Evolutionary conservation across 2,329 filamentous ascomycete species (phyloP), one percentile per base, ranked within the genome.

Genomic region (Fusarium musae): DNA sequence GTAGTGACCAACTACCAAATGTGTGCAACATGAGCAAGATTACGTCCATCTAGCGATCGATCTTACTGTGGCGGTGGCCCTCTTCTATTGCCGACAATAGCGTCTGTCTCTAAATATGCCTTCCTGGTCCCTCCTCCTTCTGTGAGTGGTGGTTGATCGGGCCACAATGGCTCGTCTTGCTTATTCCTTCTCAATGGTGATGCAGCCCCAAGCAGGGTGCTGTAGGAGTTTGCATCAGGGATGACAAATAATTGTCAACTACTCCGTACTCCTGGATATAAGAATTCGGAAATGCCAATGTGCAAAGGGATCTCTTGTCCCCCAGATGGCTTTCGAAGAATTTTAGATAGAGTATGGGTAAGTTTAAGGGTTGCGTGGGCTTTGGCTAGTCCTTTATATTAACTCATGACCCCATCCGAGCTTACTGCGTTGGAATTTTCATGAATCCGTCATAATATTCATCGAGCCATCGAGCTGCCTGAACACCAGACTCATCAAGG

Each of bases 381-480:
- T 66, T 44, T 30, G 60, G 52, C 63, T 75, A 63, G 57, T 69
- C 69, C 62, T 77, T 58, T 69, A 46, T 62, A 70, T 60, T 65
- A 75, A 63, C 59, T 74, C 59, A 66, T 70, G 50, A 62, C 54
- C 34, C 37, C 43, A 50, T 40, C 34, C 49, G 44, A 49, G 53
- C 54, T 66, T 75, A 72, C 58, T 75, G 66, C 23, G 61, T 70
- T n/a, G 87, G 87, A 40, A 88, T 78, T 77, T 88, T 83, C 79
- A 89, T 81, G 77, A 90, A 89, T 32, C 86, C 84, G 47, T 83
- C 82, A 72, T 88, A 89, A 75, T 90, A 90, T 21, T 80, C 78
- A 73, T 89, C 87, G 30, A 89, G 80, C 87, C 87, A 89, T 67
- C 80, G 82, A 34, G 87, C 88, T 13, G 88, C 88, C 52, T 86